A percentile compares a stretch with the other conserved stretches of the same genome.
These are phyloP conservation scores for Trichocladium uniseriatum DNA, from an alignment of 495 filamentous ascomycete species.

Conservation along the genomic window DNA sequence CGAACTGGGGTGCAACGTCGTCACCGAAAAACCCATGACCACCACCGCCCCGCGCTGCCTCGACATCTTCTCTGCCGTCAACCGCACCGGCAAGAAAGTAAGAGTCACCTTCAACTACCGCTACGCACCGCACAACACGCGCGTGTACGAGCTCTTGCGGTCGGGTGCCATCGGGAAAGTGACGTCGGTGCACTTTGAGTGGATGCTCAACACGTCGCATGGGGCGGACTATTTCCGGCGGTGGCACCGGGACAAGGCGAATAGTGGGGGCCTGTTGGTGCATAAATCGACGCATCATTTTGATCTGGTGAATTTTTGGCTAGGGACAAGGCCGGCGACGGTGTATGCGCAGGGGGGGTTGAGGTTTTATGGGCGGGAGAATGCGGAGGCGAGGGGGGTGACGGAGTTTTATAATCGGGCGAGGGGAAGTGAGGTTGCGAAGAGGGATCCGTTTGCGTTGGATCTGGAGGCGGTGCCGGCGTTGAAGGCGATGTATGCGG, in stretches of 20 bases:
- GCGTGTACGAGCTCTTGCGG: constrained; percentile 39
- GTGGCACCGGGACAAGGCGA: constrained; percentile 51
- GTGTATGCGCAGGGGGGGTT: constrained; percentile 41
- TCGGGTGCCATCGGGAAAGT: constrained; percentile 44
- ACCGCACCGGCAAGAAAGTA: too few relatives aligned
- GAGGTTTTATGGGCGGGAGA: constrained; percentile 40
- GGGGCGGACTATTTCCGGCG: constrained; percentile 54
- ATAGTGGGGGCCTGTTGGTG: constrained; percentile 45
- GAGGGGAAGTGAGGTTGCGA: constrained; percentile 28
- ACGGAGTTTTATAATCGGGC: constrained; percentile 33
- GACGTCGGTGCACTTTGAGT: constrained; percentile 50
- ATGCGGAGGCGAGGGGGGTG: constrained; percentile 33
- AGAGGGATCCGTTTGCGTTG: constrained; percentile 41
- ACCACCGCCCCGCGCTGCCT: constrained; percentile 45
- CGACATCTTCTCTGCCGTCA: too few relatives aligned
- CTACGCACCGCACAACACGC: constrained; percentile 45
- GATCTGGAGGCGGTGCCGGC: constrained; percentile 40
- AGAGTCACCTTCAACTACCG: constrained; percentile 45
- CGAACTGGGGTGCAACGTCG: constrained; percentile 46
- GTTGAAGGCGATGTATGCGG: constrained; percentile 46
- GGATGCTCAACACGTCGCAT: constrained; percentile 51
- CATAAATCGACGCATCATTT: constrained; percentile 46
- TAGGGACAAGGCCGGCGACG: constrained; percentile 34
- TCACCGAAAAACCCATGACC: constrained; percentile 53
- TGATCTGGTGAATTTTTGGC: constrained; percentile 45